Percentiles rank a stretch among this genome's conserved stretches.
These are phyloP conservation scores for Epithemia pelagica DNA, from an alignment of 108 stramenopile genomes.

Conservation along the genomic window DNA sequence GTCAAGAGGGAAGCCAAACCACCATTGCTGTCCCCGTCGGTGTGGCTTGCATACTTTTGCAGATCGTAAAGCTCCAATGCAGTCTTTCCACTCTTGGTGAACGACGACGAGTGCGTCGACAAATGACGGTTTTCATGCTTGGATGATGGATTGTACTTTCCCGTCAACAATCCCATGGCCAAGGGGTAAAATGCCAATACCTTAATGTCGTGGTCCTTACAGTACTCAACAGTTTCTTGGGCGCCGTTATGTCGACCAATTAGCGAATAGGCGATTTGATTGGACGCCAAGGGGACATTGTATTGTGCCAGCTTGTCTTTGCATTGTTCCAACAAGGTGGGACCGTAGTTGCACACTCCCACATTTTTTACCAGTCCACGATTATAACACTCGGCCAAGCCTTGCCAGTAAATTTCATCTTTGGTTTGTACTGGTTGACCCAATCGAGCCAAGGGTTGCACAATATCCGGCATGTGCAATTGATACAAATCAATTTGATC, in stretches of 20 bases:
- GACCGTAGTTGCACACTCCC: constrained; percentile 65
- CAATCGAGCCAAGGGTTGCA: constrained; percentile 33
- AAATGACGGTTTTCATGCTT: not conserved
- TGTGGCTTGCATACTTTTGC: constrained; percentile 24
- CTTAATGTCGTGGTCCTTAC: constrained; percentile 49
- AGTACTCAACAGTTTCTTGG: constrained; percentile 38
- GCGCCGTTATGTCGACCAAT: constrained; percentile 53
- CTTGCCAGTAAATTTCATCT: constrained; percentile 58
- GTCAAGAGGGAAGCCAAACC: constrained; percentile 33
- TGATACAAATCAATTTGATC: constrained; percentile 63
- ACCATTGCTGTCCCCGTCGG: constrained; percentile 27
- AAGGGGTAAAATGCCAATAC: constrained; percentile 61
- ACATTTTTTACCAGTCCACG: constrained; percentile 56
- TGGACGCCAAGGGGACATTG: constrained; percentile 53
- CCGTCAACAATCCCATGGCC: constrained; percentile 63
- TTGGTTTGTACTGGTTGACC: constrained; percentile 1
- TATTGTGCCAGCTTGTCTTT: constrained; percentile 35
- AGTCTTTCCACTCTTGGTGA: constrained; percentile 25
- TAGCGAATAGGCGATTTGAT: constrained; percentile 63
- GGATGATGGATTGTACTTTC: constrained; percentile 37
- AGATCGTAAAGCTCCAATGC: constrained; percentile 35
- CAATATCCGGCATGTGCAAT: constrained; percentile 72
- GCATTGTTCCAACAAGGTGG: constrained; percentile 36
- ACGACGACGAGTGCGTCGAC: constrained; percentile 24
- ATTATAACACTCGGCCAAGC: constrained; percentile 52